Evolutionary conservation across 2,329 filamentous ascomycete genomes (phyloP), one percentile per base, ranked within the genome.

Genomic region (Aspergillus ruber): DNA sequence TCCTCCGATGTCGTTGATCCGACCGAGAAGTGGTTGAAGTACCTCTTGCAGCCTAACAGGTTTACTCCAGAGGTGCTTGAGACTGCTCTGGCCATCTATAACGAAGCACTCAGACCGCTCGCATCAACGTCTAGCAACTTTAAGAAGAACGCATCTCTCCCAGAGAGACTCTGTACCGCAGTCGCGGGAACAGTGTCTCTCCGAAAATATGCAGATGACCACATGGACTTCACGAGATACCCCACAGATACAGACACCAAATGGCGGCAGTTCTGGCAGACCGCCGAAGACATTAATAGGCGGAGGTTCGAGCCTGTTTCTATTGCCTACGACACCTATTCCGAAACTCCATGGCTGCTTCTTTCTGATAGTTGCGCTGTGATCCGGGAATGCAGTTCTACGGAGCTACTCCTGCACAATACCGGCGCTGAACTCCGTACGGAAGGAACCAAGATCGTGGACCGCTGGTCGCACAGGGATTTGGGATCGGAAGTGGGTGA

Each of bases 191-290:
- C 85, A 9, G 82, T 87, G 12, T 76, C 80, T 1, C 71, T 90
- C 32, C 78, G 80, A 40, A 82, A 81, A 46, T 75, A 73, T 25
- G 72, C 81, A 8, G 77, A 81, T 12, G 82, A 82, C 12, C 79
- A 78, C 23, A 81, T 88, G 68, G 86, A 94, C 59, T 88, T 88
- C 56, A 82, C 86, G 20, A 78, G 84, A 48, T 93, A 90, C 63
- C 80, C 86, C 48, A 73, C 76, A 29, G 83, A 88, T 27, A 83
- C 85, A 45, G 86, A 93, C 61, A 78, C 80, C 9, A 90, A 95
- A 65, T 98, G 93, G 93, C 83, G 86, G 53, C 82, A 87, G 44
- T 95, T 95, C 67, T 95, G 90, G 72, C 83, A 90, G 27, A 77
- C 97, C 15, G 78, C 95, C 15, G 77, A 87, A 10, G 90, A 95